Conservation (phyloP, 208 protist species). For the Willaertia magna region DNA sequence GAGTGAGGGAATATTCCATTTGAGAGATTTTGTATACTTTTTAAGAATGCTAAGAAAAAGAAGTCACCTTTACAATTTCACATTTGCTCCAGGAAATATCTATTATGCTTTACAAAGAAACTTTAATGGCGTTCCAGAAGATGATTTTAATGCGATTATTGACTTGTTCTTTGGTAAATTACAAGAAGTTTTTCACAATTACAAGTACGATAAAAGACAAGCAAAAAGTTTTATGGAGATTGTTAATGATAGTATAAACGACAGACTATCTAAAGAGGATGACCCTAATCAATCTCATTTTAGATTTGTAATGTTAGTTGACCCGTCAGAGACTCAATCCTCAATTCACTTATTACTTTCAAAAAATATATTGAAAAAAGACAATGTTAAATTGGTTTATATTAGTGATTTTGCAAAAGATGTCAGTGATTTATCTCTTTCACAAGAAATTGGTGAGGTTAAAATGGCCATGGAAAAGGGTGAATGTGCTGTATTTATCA, state of each 20-base stretch:
- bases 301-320: constrained; percentile 35
- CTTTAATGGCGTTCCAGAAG: constrained; percentile 17
- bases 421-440: not conserved
- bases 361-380: not conserved
- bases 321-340: constrained; percentile 32
- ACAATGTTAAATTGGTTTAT: constrained; percentile 13
- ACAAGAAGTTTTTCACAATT: not conserved
- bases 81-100: not conserved
- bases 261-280: constrained; percentile 16
- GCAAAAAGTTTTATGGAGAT: not conserved
- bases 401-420: constrained; percentile 35
- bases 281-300: constrained; percentile 26
- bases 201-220: not conserved
- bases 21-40: constrained; percentile 41
- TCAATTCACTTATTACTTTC: constrained; percentile 13
- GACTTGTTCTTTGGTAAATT: constrained; percentile 1
- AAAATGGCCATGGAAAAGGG: constrained; percentile 29
- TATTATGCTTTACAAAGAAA: constrained; percentile 23
- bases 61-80: not conserved
- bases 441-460: constrained; percentile 18
- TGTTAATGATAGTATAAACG: constrained; percentile 15
- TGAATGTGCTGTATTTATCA: constrained; percentile 31
- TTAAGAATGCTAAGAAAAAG: constrained; percentile 24
- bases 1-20: constrained; percentile 15
- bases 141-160: constrained; percentile 12